Evolutionary conservation across 148 eudicot species (phyloP).

Genomic region (Amaranthus cruentus): DNA sequence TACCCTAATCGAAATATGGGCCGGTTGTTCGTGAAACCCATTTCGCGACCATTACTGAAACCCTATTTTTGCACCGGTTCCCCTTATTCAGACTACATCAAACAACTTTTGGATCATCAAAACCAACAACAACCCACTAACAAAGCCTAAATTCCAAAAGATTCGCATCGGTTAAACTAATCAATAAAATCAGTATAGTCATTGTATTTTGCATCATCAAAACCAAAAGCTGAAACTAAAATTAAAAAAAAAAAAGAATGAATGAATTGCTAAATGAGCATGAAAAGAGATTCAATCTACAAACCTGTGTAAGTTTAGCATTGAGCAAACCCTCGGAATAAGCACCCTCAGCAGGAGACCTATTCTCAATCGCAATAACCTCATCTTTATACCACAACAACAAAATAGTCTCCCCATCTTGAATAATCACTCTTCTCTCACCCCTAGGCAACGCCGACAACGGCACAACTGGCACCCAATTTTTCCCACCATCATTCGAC

Average conservation of each 20-base stretch:
- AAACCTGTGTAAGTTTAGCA: slow-evolving; percentile 96
- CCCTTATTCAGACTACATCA: too few relatives aligned
- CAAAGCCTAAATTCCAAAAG: too few relatives aligned
- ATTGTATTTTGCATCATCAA: background rate
- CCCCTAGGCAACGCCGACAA: slow-evolving; percentile 80
- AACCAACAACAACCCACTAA: too few relatives aligned
- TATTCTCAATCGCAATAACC: slow-evolving; percentile 81
- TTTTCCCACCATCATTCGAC: slow-evolving; percentile 25
- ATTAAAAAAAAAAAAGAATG: too few relatives aligned
- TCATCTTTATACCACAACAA: slow-evolving; percentile 77
- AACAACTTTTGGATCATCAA: too few relatives aligned
- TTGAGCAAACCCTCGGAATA: slow-evolving; percentile 86
- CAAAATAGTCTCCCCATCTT: slow-evolving; percentile 72
- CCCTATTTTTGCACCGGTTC: too few relatives aligned
- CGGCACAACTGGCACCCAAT: slow-evolving; percentile 98
- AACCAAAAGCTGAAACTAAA: background rate
- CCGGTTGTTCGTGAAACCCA: too few relatives aligned
- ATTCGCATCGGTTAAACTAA: too few relatives aligned
- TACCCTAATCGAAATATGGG: too few relatives aligned
- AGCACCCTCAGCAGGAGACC: slow-evolving; percentile 98
- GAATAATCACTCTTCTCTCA: slow-evolving; percentile 87
- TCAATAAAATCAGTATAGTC: too few relatives aligned
- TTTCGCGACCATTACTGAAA: too few relatives aligned
- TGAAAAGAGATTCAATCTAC: background rate
- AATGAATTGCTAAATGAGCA: background rate